A percentile compares a stretch with the other conserved stretches of the same genome.
phyloP scores from a whole-genome alignment of 2,329 filamentous ascomycete species.

The Colletotrichum sp. region DNA sequence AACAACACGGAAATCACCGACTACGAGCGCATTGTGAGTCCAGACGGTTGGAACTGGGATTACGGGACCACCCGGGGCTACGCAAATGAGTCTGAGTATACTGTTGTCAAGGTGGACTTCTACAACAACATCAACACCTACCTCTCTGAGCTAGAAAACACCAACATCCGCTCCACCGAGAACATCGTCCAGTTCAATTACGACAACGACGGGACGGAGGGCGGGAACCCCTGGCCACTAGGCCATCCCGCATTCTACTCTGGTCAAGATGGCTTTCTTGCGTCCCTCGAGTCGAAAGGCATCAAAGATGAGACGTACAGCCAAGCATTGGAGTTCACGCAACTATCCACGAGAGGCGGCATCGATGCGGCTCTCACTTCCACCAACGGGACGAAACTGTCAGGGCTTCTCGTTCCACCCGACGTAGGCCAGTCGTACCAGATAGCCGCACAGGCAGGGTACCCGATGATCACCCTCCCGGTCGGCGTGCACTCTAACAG shows the following conservation, averaged over 20 bases:
- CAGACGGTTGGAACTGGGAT: constrained; percentile 77
- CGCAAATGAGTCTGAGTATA: constrained; percentile 77
- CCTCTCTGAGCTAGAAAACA: constrained; percentile 67
- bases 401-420: constrained; percentile 71
- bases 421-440: constrained; percentile 72
- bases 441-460: constrained; percentile 77
- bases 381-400: constrained; percentile 48
- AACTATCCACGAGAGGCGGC: constrained; percentile 64
- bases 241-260: constrained; percentile 68
- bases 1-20: constrained; percentile 73
- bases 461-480: constrained; percentile 74
- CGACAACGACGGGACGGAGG: constrained; percentile 69
- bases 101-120: constrained; percentile 74
- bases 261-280: constrained; percentile 75
- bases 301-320: constrained; percentile 68
- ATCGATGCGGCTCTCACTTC: constrained; percentile 70
- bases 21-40: constrained; percentile 66
- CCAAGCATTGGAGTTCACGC: constrained; percentile 68
- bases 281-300: constrained; percentile 65
- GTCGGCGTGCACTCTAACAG: constrained; percentile 57
- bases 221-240: constrained; percentile 62
- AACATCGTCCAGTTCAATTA: constrained; percentile 72
- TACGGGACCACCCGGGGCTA: constrained; percentile 64
- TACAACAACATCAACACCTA: constrained; percentile 68
- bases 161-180: constrained; percentile 61